phyloP scores from a whole-genome alignment of 176 grass and related monocot genomes.

The Oryza meridionalis region DNA sequence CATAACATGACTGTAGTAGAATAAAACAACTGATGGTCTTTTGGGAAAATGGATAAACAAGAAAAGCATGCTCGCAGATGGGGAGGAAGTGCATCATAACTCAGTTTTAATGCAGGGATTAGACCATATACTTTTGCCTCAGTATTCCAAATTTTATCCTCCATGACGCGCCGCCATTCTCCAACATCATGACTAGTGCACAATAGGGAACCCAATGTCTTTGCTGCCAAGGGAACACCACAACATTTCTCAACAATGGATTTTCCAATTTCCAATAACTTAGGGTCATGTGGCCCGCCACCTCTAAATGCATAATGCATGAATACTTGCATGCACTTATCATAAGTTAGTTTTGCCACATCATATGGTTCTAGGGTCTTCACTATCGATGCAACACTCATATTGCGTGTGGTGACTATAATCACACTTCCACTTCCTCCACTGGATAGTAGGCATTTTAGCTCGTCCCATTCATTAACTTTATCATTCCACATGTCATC shows the following conservation, averaged over 20 bases:
- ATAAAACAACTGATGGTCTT: neutral
- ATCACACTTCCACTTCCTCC: neutral
- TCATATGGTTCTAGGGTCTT: neutral
- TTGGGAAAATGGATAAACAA: neutral
- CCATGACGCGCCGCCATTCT: neutral
- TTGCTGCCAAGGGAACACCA: neutral
- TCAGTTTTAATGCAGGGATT: neutral
- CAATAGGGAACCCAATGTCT: neutral
- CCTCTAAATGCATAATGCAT: neutral
- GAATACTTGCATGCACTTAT: neutral
- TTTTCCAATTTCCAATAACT: neutral
- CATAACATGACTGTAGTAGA: neutral
- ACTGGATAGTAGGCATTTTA: neutral
- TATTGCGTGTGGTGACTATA: neutral
- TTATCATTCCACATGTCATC: too few relatives aligned
- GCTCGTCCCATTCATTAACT: neutral
- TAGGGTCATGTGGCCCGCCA: neutral
- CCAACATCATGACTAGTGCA: neutral
- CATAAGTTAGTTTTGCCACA: accelerated
- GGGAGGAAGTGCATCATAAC: constrained; percentile 13
- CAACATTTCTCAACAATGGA: neutral
- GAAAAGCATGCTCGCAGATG: neutral
- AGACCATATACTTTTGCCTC: neutral
- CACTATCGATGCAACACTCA: neutral
- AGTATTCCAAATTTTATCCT: neutral